phyloP scores from a whole-genome alignment of 495 filamentous ascomycete genomes.

The Aspergillus egyptiacus region DNA sequence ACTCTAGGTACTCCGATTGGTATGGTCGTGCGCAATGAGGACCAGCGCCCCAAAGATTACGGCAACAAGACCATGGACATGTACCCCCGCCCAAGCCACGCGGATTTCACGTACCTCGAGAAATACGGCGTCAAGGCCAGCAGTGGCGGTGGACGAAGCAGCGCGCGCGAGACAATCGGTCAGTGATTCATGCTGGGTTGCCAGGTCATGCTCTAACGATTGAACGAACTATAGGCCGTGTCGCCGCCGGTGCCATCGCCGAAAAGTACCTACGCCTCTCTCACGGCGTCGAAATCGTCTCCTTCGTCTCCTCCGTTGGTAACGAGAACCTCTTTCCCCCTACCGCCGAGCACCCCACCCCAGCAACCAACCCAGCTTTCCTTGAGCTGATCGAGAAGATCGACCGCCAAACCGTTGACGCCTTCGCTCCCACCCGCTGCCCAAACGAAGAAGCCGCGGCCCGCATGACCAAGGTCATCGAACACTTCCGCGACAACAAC shows the following conservation, averaged over 20 bases:
- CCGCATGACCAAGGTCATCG: conserved; percentile 76
- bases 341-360: conserved; percentile 62
- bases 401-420: conserved; percentile 73
- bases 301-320: conserved; percentile 85
- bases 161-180: conserved; percentile 90
- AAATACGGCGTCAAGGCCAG: conserved; percentile 96
- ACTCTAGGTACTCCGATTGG: conserved; percentile 91
- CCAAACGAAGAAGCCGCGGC: conserved; percentile 58
- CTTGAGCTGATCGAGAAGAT: conserved; percentile 68
- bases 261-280: conserved; percentile 84
- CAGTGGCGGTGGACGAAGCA: conserved; percentile 86
- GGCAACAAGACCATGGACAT: conserved; percentile 83
- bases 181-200: too few species aligned
- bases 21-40: conserved; percentile 83
- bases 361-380: conserved; percentile 79
- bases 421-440: conserved; percentile 78
- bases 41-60: conserved; percentile 93
- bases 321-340: conserved; percentile 77
- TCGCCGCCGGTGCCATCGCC: conserved; percentile 90
- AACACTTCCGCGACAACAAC: conserved; percentile 65
- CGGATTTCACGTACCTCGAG: conserved; percentile 93
- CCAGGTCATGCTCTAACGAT: too few species aligned
- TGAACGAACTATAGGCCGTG: conserved; percentile 50
- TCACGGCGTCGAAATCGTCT: conserved; percentile 83
- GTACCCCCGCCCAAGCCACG: conserved; percentile 88